These are phyloP conservation scores for Zopfochytrium polystomum DNA, from an alignment of 371 early-diverging fungal species.

Conservation along the genomic window DNA sequence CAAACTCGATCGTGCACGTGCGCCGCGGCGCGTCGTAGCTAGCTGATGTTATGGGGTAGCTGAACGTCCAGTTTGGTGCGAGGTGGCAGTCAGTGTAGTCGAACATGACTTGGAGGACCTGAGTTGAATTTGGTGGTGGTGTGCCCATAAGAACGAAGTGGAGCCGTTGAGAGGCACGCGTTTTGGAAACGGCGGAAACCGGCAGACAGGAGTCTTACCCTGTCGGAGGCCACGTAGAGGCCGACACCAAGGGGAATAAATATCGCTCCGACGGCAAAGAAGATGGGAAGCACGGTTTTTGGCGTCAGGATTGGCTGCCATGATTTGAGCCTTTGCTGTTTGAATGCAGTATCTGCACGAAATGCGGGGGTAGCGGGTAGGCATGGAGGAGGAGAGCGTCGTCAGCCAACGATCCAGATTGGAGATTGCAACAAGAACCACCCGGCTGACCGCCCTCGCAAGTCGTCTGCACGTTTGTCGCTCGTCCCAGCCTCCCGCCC, in stretches of 20 bases:
- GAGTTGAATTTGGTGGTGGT: background rate
- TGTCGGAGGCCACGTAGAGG: constrained; percentile 43
- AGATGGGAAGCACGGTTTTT: constrained; percentile 85
- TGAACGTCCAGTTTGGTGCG: constrained; percentile 15
- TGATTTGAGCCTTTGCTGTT: constrained; percentile 94
- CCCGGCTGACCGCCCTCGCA: too few species aligned
- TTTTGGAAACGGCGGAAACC: too few species aligned
- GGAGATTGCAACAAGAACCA: too few species aligned
- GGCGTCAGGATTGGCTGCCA: constrained; percentile 98
- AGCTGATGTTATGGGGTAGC: constrained; percentile 35
- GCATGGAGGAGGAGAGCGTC: background rate
- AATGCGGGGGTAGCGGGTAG: too few species aligned
- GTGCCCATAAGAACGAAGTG: background rate
- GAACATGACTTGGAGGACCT: constrained; percentile 63
- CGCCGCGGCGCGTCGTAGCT: constrained; percentile 36
- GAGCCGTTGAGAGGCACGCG: background rate
- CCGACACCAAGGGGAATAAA: constrained; percentile 85
- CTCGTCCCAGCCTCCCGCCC: too few species aligned
- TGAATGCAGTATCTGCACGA: constrained; percentile 90
- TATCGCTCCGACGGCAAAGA: constrained; percentile 84
- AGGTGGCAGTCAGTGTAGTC: constrained; percentile 82
- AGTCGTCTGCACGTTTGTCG: background rate
- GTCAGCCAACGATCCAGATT: background rate
- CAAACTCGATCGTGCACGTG: constrained; percentile 74
- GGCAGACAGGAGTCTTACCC: constrained; percentile 23